Evolutionary conservation across 768 basidiomycete species (phyloP), one percentile per base, ranked within the genome.

Genomic region (Tricholomella constricta): DNA sequence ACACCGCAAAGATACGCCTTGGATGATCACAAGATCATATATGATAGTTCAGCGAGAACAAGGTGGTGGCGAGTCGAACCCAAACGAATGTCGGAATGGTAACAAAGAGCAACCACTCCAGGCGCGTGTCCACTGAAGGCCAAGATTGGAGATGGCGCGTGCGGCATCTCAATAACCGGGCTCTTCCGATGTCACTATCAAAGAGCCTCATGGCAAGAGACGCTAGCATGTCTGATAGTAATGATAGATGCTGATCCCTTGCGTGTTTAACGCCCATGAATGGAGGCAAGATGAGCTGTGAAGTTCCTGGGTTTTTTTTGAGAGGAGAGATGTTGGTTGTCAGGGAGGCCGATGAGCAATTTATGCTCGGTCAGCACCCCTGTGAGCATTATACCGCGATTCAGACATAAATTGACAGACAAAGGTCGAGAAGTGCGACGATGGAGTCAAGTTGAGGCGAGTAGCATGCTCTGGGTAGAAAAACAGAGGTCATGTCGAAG

Each of bases 211-310:
- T 17, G 41, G 41, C 41, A 42, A 25, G 27, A 32, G 32, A 40
- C 45, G 15, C 46, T 37, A 38, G 38, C 22, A 32, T 14, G 45
- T 31, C 35, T 50, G 51, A 53, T 52, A 47, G 14, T 47, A 59
- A 55, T 59, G 55, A 48, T 52, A 52, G 55, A 52, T 51, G 45
- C 35, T 54, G 55, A 60, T 55, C 26, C 11, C n/a, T 25, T 42
- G 45, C 35, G 58, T 55, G 58, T 46, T 40, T 17, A 22, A 37
- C 11, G 1, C 27, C 26, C 35, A 23, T 46, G 34, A 36, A 42
- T 44, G 32, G 25, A 40, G 19, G 36, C 27, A 34, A 44, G 26
- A 41, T n/a, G 42, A 34, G 35, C 35, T 38, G 9, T 48, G n/a
- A 41, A 54, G 27, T 26, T 48, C 8, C 6, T 51, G 11, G 3